These are phyloP conservation scores for Poa pratensis DNA, from an alignment of 176 grass and related monocot genomes.

Conservation along the genomic window DNA sequence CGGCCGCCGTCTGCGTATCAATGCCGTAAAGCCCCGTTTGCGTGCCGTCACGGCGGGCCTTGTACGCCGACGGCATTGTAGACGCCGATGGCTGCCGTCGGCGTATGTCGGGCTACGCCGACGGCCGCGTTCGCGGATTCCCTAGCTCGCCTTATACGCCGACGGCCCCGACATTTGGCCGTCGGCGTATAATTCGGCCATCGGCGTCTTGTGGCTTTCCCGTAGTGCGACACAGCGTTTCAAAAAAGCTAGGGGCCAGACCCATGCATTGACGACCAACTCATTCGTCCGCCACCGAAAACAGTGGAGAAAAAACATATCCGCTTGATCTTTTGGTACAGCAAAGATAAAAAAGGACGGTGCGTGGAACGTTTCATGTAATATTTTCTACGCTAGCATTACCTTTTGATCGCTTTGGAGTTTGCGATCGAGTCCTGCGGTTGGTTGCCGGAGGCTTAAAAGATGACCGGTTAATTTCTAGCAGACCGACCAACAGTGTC, in stretches of 20 bases:
- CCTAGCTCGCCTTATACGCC: too few species aligned
- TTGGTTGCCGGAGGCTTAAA: background rate
- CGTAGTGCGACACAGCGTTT: too few species aligned
- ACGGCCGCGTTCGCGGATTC: too few species aligned
- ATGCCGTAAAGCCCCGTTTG: too few species aligned
- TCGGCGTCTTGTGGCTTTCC: too few species aligned
- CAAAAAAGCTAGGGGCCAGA: background rate
- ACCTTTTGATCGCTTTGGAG: slow-evolving; percentile 44
- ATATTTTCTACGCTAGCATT: slow-evolving; percentile 1
- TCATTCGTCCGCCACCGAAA: slow-evolving; percentile 24
- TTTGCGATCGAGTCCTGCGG: background rate
- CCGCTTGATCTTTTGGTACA: background rate
- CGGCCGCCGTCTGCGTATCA: too few species aligned
- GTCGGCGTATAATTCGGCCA: too few species aligned
- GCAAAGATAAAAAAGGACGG: slow-evolving; percentile 38
- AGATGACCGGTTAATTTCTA: slow-evolving; percentile 31
- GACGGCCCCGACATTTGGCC: too few species aligned
- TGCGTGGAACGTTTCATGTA: slow-evolving; percentile 18
- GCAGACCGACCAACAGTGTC: slow-evolving; percentile 48
- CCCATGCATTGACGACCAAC: slow-evolving; percentile 30
- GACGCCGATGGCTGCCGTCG: too few species aligned
- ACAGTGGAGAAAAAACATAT: slow-evolving; percentile 13
- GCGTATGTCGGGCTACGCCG: too few species aligned
- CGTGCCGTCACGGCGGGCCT: too few species aligned
- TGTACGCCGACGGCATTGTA: too few species aligned